phyloP scores from a whole-genome alignment of 1,139 yeast species.

The Pichiaceae sp. region DNA sequence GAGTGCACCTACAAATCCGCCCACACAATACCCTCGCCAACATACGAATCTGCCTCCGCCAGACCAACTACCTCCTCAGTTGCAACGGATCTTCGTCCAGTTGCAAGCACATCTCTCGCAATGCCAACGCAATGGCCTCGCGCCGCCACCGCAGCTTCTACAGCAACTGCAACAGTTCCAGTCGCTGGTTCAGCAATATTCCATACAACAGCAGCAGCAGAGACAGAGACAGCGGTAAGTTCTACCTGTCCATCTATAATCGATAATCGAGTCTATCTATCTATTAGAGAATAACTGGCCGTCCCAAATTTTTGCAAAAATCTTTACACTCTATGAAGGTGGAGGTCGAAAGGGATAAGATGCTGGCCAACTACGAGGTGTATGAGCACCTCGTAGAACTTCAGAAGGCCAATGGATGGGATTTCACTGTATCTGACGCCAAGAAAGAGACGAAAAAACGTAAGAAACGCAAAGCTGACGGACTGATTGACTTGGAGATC shows the following conservation, averaged over 20 bases:
- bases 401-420: slow-evolving; percentile 40
- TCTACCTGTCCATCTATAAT: neutral
- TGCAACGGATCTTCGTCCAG: slow-evolving; percentile 7
- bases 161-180: slow-evolving; percentile 11
- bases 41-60: slow-evolving; percentile 9
- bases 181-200: slow-evolving; percentile 1
- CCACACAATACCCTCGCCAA: slow-evolving; percentile 1
- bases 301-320: neutral
- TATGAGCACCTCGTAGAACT: slow-evolving; percentile 47
- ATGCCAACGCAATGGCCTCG: slow-evolving; percentile 10
- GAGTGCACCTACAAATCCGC: slow-evolving; percentile 1
- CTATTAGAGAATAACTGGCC: neutral
- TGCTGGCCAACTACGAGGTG: slow-evolving; percentile 71
- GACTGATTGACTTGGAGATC: slow-evolving; percentile 48
- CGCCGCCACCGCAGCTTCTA: slow-evolving; percentile 10
- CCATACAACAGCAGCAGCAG: neutral
- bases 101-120: slow-evolving; percentile 8
- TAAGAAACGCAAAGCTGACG: slow-evolving; percentile 26
- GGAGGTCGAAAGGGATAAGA: slow-evolving; percentile 44
- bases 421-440: slow-evolving; percentile 26
- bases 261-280: too few relatives aligned
- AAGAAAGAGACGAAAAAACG: slow-evolving; percentile 14
- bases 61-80: slow-evolving; percentile 10
- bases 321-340: slow-evolving; percentile 24
- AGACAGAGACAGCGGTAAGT: neutral